Evolutionary conservation across 2,329 filamentous ascomycete genomes (phyloP).

Genomic region (Botrytis sinoallii): DNA sequence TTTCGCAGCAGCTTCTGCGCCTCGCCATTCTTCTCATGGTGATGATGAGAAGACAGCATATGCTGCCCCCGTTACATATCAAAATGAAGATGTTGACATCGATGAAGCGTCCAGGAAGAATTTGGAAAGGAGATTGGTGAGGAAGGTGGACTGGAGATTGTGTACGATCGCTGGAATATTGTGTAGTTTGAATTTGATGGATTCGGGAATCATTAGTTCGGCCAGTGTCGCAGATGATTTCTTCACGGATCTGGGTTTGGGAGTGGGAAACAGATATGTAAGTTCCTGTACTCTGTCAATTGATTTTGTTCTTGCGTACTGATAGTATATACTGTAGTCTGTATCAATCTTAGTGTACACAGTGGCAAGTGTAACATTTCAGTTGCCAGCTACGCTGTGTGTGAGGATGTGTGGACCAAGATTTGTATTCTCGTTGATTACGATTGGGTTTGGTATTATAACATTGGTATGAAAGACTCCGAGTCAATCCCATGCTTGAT

Average conservation of each 20-base stretch:
- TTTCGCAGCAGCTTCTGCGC: background rate
- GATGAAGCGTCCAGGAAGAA: background rate
- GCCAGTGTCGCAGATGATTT: slow-evolving; percentile 59
- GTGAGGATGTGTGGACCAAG: slow-evolving; percentile 64
- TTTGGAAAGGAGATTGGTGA: slow-evolving; percentile 48
- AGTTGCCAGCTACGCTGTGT: slow-evolving; percentile 65
- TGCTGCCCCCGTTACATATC: background rate
- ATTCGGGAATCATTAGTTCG: slow-evolving; percentile 66
- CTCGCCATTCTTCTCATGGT: background rate
- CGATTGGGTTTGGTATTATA: slow-evolving; percentile 59
- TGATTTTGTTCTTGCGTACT: background rate
- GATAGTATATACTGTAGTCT: slow-evolving; percentile 39
- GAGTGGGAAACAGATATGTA: slow-evolving; percentile 58
- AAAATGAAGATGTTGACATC: background rate
- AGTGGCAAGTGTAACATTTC: slow-evolving; percentile 63
- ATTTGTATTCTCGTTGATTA: slow-evolving; percentile 58
- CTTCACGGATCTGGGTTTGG: slow-evolving; percentile 54
- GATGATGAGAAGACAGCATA: background rate
- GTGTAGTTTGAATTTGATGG: slow-evolving; percentile 66
- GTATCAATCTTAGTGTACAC: slow-evolving; percentile 73
- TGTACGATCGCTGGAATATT: slow-evolving; percentile 70
- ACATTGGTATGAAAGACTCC: slow-evolving; percentile 45
- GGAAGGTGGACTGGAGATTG: slow-evolving; percentile 64
- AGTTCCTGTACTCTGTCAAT: slow-evolving; percentile 18
- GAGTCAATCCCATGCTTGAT: background rate